Percentiles rank a stretch among this genome's conserved stretches.
Evolutionary conservation across 1,139 yeast species (phyloP).

Genomic region (Debaryomyces singareniensis): DNA sequence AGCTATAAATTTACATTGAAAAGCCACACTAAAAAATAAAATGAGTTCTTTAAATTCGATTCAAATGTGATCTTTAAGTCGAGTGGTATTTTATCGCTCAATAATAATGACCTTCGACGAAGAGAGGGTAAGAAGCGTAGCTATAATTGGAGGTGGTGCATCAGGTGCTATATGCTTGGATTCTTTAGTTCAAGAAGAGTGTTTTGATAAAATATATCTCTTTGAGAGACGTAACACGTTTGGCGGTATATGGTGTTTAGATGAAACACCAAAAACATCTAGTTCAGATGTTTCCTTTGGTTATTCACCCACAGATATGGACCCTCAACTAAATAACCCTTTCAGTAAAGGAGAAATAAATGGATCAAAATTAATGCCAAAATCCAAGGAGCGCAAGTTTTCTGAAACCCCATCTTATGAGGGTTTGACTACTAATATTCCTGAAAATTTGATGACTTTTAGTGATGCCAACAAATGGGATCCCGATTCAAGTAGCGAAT

Average conservation of each 20-base stretch:
- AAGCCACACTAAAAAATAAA: too few relatives aligned
- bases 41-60: too few relatives aligned
- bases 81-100: too few relatives aligned
- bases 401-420: conserved; percentile 34
- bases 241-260: conserved; percentile 44
- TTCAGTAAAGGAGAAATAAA: conserved; percentile 56
- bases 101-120: too few relatives aligned
- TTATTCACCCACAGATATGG: conserved; percentile 16
- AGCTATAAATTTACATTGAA: too few relatives aligned
- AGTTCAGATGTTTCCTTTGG: conserved; percentile 11
- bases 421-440: conserved; percentile 33
- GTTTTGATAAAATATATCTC: conserved; percentile 35
- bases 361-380: conserved; percentile 43
- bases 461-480: conserved; percentile 34
- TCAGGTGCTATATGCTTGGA: conserved; percentile 55
- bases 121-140: conserved; percentile 26
- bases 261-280: conserved; percentile 13
- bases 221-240: conserved; percentile 35
- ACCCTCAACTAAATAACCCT: conserved; percentile 39
- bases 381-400: conserved; percentile 19
- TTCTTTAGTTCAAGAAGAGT: conserved; percentile 41
- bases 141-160: conserved; percentile 66
- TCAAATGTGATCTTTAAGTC: too few relatives aligned
- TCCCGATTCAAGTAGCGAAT: conserved; percentile 16
- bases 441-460: conserved; percentile 40